Evolutionary conservation across 768 basidiomycete genomes (phyloP).

Genomic region (Russula griseocarnosa): DNA sequence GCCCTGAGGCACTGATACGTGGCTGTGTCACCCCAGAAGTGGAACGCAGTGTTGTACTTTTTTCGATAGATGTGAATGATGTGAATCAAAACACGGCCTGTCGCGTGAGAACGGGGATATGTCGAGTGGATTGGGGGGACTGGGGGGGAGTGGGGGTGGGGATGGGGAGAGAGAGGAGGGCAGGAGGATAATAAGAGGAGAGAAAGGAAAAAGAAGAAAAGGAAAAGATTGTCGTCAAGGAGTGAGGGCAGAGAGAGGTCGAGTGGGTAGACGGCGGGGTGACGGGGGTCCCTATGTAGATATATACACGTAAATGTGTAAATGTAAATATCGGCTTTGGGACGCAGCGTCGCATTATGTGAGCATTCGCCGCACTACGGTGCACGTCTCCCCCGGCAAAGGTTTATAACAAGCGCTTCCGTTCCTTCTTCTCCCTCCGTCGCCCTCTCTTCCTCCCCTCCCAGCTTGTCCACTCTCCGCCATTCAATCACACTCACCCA

Average conservation of each 20-base stretch:
- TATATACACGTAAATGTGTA: slow-evolving; percentile 21
- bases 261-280: slow-evolving; percentile 3
- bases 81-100: slow-evolving; percentile 5
- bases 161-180: no score
- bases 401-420: slow-evolving; percentile 28
- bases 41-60: slow-evolving; percentile 8
- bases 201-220: background rate
- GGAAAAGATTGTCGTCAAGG: slow-evolving; percentile 12
- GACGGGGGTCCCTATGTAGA: slow-evolving; percentile 1
- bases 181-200: background rate
- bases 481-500: slow-evolving; percentile 14
- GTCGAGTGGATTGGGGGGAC: background rate
- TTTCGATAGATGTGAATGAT: slow-evolving; percentile 1
- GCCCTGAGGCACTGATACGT: slow-evolving; percentile 27
- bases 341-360: slow-evolving; percentile 15
- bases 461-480: slow-evolving; percentile 23
- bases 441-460: slow-evolving; percentile 28
- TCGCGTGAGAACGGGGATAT: background rate
- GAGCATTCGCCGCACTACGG: slow-evolving; percentile 27
- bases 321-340: slow-evolving; percentile 17
- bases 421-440: slow-evolving; percentile 28
- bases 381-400: slow-evolving; percentile 20
- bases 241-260: background rate
- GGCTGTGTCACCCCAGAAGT: slow-evolving; percentile 23
- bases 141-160: background rate